Conservation (phyloP, 352 stramenopile species). For the Globisporangium uncinulatum region DNA sequence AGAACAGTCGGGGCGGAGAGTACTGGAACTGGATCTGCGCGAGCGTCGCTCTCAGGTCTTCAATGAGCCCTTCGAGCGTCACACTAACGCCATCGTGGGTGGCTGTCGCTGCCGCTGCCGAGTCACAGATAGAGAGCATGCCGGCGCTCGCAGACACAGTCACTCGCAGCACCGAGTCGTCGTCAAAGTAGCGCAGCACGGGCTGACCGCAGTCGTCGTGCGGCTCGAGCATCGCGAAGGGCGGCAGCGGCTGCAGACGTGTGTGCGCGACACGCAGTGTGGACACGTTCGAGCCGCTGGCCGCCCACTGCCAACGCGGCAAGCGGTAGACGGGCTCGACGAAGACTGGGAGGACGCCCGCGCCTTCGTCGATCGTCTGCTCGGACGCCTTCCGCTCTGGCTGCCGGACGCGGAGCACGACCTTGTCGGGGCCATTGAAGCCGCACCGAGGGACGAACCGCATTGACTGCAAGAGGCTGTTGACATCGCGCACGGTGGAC, state of each 20-base stretch:
- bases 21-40: constrained; percentile 5
- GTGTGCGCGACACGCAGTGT: constrained; percentile 3
- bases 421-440: constrained; percentile 34
- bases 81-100: not conserved
- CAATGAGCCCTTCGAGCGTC: constrained; percentile 5
- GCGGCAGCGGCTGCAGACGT: constrained; percentile 1
- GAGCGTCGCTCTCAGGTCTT: constrained; percentile 6
- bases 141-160: constrained; percentile 2
- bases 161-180: constrained; percentile 6
- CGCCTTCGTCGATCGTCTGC: constrained; percentile 5
- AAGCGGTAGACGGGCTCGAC: constrained; percentile 23
- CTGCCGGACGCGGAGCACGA: constrained; percentile 24
- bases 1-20: not conserved
- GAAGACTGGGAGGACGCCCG: constrained; percentile 26
- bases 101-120: not conserved
- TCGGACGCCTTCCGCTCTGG: not conserved
- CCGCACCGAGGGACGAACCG: constrained; percentile 22
- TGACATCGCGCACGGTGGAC: constrained; percentile 5
- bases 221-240: constrained; percentile 8
- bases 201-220: not conserved
- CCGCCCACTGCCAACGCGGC: constrained; percentile 19
- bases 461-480: constrained; percentile 14
- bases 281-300: constrained; percentile 10
- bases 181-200: constrained; percentile 7
- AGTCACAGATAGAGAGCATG: constrained; percentile 2